Evolutionary conservation across 2,329 filamentous ascomycete species (phyloP).

Genomic region (Fusarium bactridioides): DNA sequence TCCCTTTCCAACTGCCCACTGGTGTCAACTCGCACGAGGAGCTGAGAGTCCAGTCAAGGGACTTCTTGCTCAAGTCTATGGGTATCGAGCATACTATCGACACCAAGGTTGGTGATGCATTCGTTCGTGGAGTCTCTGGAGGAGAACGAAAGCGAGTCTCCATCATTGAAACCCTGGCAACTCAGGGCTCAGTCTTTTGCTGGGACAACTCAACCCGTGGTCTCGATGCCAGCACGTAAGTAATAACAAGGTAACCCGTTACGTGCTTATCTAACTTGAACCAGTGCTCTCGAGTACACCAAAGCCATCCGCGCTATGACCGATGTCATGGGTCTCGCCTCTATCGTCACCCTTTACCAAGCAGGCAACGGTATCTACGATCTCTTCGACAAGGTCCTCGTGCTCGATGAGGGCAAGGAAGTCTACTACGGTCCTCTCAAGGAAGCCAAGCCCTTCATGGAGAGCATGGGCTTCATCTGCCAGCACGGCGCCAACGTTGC

Average conservation of each 20-base stretch:
- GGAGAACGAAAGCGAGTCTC: constrained; percentile 75
- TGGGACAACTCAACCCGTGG: constrained; percentile 75
- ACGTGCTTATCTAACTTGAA: background rate
- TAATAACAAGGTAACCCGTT: background rate
- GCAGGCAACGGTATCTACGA: constrained; percentile 75
- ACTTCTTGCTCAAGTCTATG: constrained; percentile 66
- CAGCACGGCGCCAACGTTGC: constrained; percentile 68
- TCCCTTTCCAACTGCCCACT: constrained; percentile 57
- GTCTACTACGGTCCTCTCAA: constrained; percentile 69
- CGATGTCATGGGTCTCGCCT: constrained; percentile 65
- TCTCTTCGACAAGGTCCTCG: constrained; percentile 74
- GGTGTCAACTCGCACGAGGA: constrained; percentile 54
- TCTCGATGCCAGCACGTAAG: constrained; percentile 68
- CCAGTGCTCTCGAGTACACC: constrained; percentile 64
- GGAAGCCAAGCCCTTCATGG: constrained; percentile 70
- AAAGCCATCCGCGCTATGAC: constrained; percentile 71
- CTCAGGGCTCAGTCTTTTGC: constrained; percentile 65
- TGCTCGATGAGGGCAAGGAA: constrained; percentile 71
- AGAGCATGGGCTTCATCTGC: constrained; percentile 69
- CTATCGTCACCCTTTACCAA: constrained; percentile 73
- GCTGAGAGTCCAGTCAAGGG: constrained; percentile 54
- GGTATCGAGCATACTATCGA: constrained; percentile 66
- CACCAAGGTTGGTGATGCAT: constrained; percentile 74
- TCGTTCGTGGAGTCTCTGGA: constrained; percentile 71
- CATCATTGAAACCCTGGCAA: constrained; percentile 70